Evolutionary conservation across 371 early-diverging fungal genomes (phyloP), one percentile per base, ranked within the genome.

Genomic region (Mortierella sp.): DNA sequence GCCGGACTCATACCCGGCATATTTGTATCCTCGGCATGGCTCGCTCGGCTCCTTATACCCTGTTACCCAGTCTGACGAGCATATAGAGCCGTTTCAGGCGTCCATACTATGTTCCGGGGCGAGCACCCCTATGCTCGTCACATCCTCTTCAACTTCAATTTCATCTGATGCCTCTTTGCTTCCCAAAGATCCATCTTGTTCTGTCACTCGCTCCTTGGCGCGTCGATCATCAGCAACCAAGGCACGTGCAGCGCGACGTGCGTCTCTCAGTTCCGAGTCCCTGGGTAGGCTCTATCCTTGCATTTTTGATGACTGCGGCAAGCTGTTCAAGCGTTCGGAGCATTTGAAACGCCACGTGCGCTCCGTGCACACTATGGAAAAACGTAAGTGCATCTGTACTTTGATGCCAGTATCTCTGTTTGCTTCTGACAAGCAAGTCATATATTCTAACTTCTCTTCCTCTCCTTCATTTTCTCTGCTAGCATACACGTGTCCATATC

Each of bases 261-360:
- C 64, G 6, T 73, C 75, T 4, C n/a, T 66, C 23, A 67, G 67
- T 19, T 43, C 75, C 4, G 75, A 73, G 19, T 27, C 37, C 11
- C 43, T 34, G 14, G 50, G 30, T 4, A 31, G 51, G 8, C 59
- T 67, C 28, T 73, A 55, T 41, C 48, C 63, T 1, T 89, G 90
- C 56, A 70, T 63, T 37, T 64, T 80, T 31, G 83, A 84, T 26
- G 84, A 81, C 8, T 89, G 90, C 57, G 83, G 85, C 39, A 83
- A 85, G 62, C 80, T 86, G n/a, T 90, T 90, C 49, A 90, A 90
- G 56, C 63, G 90, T 19, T 86, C 87, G 6, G 90, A 90, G 53
- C 90, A 90, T 64, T 70, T 90, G 15, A 88, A 88, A 50, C 81
- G 90, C 47, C 90, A 90, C 48, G 80, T 87, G 31, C 82, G 87